These are phyloP conservation scores for Penicillium egyptiacum DNA, from an alignment of 495 filamentous ascomycete genomes.

Conservation along the genomic window DNA sequence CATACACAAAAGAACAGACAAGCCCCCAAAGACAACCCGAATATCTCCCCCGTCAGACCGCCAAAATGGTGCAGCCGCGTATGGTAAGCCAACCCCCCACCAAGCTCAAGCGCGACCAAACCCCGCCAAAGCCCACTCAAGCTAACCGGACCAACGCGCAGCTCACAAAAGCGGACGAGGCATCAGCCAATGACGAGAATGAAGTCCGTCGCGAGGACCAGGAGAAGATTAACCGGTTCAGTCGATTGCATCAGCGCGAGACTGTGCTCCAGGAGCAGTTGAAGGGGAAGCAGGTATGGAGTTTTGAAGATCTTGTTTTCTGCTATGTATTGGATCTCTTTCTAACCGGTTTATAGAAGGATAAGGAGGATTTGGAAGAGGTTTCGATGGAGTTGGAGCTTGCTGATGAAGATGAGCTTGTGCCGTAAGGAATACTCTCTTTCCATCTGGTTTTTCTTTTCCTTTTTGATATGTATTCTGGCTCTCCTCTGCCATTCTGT, in stretches of 20 bases:
- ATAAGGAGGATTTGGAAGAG: constrained; percentile 96
- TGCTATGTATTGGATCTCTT: not conserved
- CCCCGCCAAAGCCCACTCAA: constrained; percentile 9
- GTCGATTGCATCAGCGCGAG: constrained; percentile 86
- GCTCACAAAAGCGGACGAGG: constrained; percentile 92
- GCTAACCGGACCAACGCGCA: constrained; percentile 35
- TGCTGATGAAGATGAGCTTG: constrained; percentile 88
- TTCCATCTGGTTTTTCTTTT: constrained; percentile 1
- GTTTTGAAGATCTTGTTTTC: constrained; percentile 1
- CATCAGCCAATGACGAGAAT: constrained; percentile 66
- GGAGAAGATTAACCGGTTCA: constrained; percentile 98
- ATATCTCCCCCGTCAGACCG: constrained; percentile 1
- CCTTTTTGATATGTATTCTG: not conserved
- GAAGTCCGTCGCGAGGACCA: constrained; percentile 95
- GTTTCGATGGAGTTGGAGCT: constrained; percentile 88
- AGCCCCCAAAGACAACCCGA: constrained; percentile 4
- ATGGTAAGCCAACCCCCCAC: constrained; percentile 35
- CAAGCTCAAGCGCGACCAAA: constrained; percentile 4
- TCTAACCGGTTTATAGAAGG: constrained; percentile 63
- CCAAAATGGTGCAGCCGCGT: constrained; percentile 46
- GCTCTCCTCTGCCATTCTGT: not conserved
- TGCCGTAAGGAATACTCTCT: constrained; percentile 62
- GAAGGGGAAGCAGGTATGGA: constrained; percentile 75
- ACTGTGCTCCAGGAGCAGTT: constrained; percentile 74
- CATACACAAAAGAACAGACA: not conserved